These are phyloP conservation scores for Nectriaceae sp. DNA, from an alignment of 2,329 filamentous ascomycete species.

Conservation along the genomic window DNA sequence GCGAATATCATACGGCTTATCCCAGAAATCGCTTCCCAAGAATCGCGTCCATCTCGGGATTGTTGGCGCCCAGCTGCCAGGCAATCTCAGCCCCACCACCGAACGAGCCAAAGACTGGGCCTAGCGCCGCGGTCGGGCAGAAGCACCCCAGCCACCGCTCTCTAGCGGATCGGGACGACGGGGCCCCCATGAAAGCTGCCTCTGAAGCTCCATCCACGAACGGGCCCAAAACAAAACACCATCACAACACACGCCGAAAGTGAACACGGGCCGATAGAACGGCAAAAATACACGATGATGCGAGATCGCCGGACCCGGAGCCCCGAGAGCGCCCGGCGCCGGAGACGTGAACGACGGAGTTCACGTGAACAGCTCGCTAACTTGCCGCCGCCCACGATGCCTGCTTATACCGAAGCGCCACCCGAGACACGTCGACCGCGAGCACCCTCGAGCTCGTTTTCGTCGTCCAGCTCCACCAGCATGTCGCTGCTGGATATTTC, in stretches of 20 bases:
- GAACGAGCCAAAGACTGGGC: constrained; percentile 22
- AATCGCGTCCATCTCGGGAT: not conserved
- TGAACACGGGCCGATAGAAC: constrained; percentile 23
- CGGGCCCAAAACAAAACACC: constrained; percentile 33
- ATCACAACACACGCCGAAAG: constrained; percentile 27
- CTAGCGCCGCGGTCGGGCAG: constrained; percentile 18
- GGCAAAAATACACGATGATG: constrained; percentile 46
- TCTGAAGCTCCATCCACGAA: constrained; percentile 7
- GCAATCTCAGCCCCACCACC: constrained; percentile 25
- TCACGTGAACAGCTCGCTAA: constrained; percentile 31
- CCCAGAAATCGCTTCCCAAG: no score
- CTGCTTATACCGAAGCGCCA: constrained; percentile 19
- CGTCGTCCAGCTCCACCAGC: constrained; percentile 53
- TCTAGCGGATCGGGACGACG: constrained; percentile 27
- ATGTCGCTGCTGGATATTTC: constrained; percentile 69
- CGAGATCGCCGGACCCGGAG: constrained; percentile 57
- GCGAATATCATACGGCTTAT: no score
- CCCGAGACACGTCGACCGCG: constrained; percentile 27
- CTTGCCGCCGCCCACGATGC: constrained; percentile 15
- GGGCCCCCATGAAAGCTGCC: constrained; percentile 25
- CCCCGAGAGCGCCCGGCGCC: constrained; percentile 56
- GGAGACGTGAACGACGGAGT: constrained; percentile 39
- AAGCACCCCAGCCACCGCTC: constrained; percentile 32
- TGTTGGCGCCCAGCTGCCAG: constrained; percentile 15
- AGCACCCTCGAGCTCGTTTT: constrained; percentile 37